Conservation (phyloP, 768 basidiomycete genomes). For the Psilocybe subaeruginosa region DNA sequence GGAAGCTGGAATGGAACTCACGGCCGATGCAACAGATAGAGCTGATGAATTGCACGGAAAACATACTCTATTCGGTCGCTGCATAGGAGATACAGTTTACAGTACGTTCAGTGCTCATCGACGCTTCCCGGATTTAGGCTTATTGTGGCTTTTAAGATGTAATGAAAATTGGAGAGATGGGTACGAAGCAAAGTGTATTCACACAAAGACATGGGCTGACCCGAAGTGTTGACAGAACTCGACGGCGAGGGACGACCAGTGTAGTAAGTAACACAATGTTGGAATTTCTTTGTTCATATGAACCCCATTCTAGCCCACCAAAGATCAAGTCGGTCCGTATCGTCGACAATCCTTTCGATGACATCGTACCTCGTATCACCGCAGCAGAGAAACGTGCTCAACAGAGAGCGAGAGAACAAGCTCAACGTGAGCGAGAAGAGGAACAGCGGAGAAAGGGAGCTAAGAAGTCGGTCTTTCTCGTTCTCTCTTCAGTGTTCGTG, state of each 20-base stretch:
- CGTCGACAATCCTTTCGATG: slow-evolving; percentile 91
- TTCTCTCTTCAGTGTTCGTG: background rate
- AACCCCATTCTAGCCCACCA: slow-evolving; percentile 64
- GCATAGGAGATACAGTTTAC: slow-evolving; percentile 86
- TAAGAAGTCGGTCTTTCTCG: slow-evolving; percentile 70
- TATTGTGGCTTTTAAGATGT: slow-evolving; percentile 58
- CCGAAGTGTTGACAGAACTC: slow-evolving; percentile 51
- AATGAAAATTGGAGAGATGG: slow-evolving; percentile 88
- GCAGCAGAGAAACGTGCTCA: slow-evolving; percentile 89
- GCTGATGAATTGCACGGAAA: slow-evolving; percentile 94
- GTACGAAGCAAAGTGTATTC: slow-evolving; percentile 41
- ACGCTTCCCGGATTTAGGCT: background rate
- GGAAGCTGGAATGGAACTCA: background rate
- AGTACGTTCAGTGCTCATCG: slow-evolving; percentile 51
- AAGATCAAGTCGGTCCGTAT: slow-evolving; percentile 87
- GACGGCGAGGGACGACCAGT: slow-evolving; percentile 75
- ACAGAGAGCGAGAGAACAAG: slow-evolving; percentile 76
- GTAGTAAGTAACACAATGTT: slow-evolving; percentile 57
- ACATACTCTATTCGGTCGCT: slow-evolving; percentile 92
- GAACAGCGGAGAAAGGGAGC: slow-evolving; percentile 71
- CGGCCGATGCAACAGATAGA: slow-evolving; percentile 54
- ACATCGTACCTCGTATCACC: slow-evolving; percentile 95
- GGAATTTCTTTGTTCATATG: background rate
- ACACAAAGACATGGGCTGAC: slow-evolving; percentile 8
- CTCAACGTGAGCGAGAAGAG: slow-evolving; percentile 80